These are phyloP conservation scores for Plectranthus barbatus DNA, from an alignment of 257 asterid genomes.

Conservation along the genomic window DNA sequence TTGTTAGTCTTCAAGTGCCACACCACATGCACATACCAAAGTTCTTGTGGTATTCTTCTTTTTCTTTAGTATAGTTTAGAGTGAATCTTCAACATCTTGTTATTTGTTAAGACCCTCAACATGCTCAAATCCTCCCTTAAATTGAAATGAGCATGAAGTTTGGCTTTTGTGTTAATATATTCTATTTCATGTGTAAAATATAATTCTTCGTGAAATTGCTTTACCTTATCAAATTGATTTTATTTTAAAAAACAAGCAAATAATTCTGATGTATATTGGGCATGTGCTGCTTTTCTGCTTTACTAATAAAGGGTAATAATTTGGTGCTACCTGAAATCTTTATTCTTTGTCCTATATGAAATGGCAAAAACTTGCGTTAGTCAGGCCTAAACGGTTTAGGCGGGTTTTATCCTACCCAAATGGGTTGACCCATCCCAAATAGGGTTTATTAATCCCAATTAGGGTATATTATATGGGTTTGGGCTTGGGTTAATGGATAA, in stretches of 20 bases:
- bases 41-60: no score
- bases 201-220: neutral
- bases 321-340: neutral
- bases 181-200: neutral
- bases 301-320: neutral
- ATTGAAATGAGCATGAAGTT: neutral
- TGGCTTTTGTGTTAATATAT: neutral
- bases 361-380: no score
- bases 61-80: no score
- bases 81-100: no score
- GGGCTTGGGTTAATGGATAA: no score
- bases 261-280: neutral
- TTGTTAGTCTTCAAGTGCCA: neutral
- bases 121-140: no score
- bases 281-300: slow-evolving; percentile 1
- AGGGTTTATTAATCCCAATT: no score
- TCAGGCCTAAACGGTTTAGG: no score
- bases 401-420: no score
- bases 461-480: no score
- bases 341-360: neutral
- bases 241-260: neutral
- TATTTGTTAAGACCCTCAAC: no score
- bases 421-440: no score
- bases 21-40: neutral
- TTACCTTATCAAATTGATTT: slow-evolving; percentile 1